Evolutionary conservation across 2,329 filamentous ascomycete species (phyloP), one percentile per base, ranked within the genome.

Genomic region (Helminthosporium solani): DNA sequence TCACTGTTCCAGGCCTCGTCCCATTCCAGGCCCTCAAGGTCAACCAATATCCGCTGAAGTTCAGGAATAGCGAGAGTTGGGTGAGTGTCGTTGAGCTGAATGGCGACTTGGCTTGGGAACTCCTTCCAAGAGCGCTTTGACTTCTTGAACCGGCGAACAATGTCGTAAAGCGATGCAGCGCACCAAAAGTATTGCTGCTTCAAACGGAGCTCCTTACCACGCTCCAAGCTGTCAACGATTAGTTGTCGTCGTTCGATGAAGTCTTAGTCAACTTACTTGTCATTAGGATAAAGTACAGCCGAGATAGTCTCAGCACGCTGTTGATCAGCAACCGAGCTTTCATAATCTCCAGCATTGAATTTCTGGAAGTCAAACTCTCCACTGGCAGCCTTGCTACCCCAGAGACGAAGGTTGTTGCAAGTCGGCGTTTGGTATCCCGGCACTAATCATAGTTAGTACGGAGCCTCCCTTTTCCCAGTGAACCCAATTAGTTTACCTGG

Each of bases 161-260:
- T 99, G 64, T 99, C 94, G 66, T 90, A 90, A 3, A 99, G 80
- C 14, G 94, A 99, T 14, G 94, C 94, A 42, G 94, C 91, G 65
- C 96, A 95, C 94, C 94, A 99, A 76, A 99, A 99, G 79, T 99
- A 99, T 72, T 99, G 94, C 72, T 99, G 94, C 81, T 99, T 99
- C 71, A 99, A 75, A 43, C 94, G 89, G 53, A 99, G 83, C 77
- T 99, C 94, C 73, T 99, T 99, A 53, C 94, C 94, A 56, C 90
- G 83, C 57, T 97, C 92, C 35, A 99, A 82, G 72, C 66, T 70
- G 21, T 8, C 2, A 34, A 30, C 33, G 20, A 49, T 62, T 18
- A 61, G 54, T 18, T 18, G 19, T 3, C 12, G 8, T n/a, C n/a
- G n/a, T 37, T 39, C 7, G 16, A 45, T 9, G 27, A 2, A 2